A percentile compares a stretch with the other conserved stretches of the same genome.
Evolutionary conservation across 176 grass and related monocot genomes (phyloP).

Genomic region (Aegilops umbellulata): DNA sequence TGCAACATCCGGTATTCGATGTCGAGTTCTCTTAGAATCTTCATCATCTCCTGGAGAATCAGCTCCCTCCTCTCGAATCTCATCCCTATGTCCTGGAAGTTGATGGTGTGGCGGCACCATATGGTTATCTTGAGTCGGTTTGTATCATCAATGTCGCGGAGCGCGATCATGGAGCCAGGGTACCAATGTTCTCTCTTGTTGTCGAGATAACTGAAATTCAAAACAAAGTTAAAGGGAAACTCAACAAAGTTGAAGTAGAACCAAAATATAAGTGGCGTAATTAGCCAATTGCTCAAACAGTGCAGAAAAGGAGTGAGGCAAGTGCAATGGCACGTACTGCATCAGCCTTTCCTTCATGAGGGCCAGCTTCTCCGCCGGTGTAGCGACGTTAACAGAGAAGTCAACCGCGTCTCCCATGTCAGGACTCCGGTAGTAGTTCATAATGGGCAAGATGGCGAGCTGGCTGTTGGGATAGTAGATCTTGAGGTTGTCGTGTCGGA

Average conservation of each 20-base stretch:
- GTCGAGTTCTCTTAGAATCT: conserved; percentile 67
- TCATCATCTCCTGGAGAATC: conserved; percentile 82
- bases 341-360: conserved; percentile 86
- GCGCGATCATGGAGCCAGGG: conserved; percentile 63
- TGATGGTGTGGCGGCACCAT: conserved; percentile 90
- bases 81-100: conserved; percentile 83
- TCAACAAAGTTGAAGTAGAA: background rate
- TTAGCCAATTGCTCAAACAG: background rate
- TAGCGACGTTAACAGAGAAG: conserved; percentile 74
- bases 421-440: conserved; percentile 91
- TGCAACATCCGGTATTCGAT: conserved; percentile 90
- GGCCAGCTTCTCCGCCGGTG: conserved; percentile 72
- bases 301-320: background rate
- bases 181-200: conserved; percentile 98
- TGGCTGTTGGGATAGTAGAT: conserved; percentile 81
- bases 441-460: conserved; percentile 63
- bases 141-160: conserved; percentile 72
- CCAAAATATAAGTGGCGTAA: background rate
- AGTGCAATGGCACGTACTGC: conserved; percentile 41
- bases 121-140: conserved; percentile 79
- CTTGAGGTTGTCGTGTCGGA: conserved; percentile 94
- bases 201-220: conserved; percentile 62
- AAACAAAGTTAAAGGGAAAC: background rate
- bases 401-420: conserved; percentile 92
- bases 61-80: conserved; percentile 79